Conservation (phyloP, 2,329 filamentous ascomycete genomes). For the Aspergillus sp. region DNA sequence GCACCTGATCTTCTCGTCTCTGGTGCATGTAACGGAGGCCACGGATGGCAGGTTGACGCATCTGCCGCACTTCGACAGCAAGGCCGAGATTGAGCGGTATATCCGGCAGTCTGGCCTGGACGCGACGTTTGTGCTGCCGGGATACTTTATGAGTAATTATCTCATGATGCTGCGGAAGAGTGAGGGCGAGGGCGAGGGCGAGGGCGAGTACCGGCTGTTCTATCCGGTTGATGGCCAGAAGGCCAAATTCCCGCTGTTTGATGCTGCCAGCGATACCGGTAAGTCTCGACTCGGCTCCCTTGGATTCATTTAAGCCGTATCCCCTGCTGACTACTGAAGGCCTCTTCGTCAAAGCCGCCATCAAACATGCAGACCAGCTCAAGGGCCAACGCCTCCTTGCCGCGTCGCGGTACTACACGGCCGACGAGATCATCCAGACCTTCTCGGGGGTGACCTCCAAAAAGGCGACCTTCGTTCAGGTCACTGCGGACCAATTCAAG, state of each 20-base stretch:
- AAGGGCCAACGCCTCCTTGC: conserved; percentile 38
- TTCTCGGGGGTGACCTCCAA: conserved; percentile 27
- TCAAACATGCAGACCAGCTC: conserved; percentile 34
- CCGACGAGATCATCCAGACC: conserved; percentile 31
- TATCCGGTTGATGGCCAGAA: conserved; percentile 19
- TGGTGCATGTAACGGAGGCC: conserved; percentile 22
- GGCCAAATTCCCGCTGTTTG: conserved; percentile 36
- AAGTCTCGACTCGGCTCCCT: neutral
- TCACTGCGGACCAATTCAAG: neutral
- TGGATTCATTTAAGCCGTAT: neutral
- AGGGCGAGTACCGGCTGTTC: conserved; percentile 18
- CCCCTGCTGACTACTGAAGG: conserved; percentile 1
- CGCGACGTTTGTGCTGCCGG: conserved; percentile 34
- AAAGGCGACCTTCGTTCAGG: neutral
- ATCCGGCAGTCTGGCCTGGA: conserved; percentile 24
- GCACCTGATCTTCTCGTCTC: conserved; percentile 35
- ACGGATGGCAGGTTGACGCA: conserved; percentile 26
- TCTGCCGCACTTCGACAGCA: conserved; percentile 34
- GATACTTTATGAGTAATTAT: conserved; percentile 38
- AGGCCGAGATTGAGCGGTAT: conserved; percentile 32
- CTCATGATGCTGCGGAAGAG: conserved; percentile 18
- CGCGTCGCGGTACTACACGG: conserved; percentile 32
- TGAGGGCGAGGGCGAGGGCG: no score
- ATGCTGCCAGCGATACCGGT: conserved; percentile 23
- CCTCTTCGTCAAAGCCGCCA: conserved; percentile 20